phyloP scores from a whole-genome alignment of 2,329 filamentous ascomycete species.

The Paraphaeosphaeria minitans region DNA sequence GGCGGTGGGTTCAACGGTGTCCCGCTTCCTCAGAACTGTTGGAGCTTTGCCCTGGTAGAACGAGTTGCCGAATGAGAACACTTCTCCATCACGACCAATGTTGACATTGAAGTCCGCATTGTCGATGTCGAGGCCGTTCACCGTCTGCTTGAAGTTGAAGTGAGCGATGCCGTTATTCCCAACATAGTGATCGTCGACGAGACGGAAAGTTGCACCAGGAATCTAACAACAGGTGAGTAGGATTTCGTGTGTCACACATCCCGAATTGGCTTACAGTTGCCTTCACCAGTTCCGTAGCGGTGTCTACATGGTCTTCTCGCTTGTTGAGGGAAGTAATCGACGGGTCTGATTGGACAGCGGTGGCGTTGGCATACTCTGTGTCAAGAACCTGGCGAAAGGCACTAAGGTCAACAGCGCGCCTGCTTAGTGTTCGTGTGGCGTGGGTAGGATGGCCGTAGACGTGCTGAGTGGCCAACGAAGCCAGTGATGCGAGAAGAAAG shows the following conservation, averaged over 20 bases:
- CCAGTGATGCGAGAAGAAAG: constrained; percentile 36
- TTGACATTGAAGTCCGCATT: constrained; percentile 67
- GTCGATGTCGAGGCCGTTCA: constrained; percentile 63
- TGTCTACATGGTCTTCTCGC: constrained; percentile 35
- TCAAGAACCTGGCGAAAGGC: constrained; percentile 37
- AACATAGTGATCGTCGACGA: constrained; percentile 60
- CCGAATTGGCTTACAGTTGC: constrained; percentile 18
- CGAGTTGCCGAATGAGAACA: constrained; percentile 64
- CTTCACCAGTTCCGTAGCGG: constrained; percentile 42
- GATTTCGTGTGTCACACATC: too few species aligned
- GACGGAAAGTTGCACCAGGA: constrained; percentile 54
- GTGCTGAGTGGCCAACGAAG: constrained; percentile 30
- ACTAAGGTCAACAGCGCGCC: constrained; percentile 37
- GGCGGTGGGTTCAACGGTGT: constrained; percentile 50
- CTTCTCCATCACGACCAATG: constrained; percentile 57
- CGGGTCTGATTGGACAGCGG: constrained; percentile 24
- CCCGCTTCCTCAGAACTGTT: constrained; percentile 49
- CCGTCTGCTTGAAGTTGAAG: constrained; percentile 65
- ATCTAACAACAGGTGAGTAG: constrained; percentile 5
- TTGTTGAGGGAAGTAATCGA: constrained; percentile 25
- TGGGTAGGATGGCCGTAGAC: constrained; percentile 30
- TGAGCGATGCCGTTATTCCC: constrained; percentile 62
- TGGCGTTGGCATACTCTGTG: constrained; percentile 28
- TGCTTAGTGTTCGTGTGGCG: constrained; percentile 21
- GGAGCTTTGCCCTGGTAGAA: constrained; percentile 55